Evolutionary conservation across 345 rosid genomes (phyloP).

Genomic region (Euphorbia lathyris): DNA sequence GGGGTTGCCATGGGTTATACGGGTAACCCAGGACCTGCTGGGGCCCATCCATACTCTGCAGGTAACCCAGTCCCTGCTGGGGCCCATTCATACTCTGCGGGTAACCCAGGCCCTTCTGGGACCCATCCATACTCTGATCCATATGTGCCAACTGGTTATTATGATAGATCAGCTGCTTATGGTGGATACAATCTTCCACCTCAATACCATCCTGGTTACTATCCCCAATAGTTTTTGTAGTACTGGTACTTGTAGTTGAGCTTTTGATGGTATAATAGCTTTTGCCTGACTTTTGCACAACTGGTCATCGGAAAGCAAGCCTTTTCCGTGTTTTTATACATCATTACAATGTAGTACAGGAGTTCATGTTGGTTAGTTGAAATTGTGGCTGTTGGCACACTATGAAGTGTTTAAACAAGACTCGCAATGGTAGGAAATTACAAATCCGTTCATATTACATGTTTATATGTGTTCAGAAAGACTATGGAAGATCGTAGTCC

Average conservation of each 20-base stretch:
- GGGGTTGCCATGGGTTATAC: slow-evolving; percentile 32
- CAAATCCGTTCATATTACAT: neutral
- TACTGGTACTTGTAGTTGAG: slow-evolving; percentile 7
- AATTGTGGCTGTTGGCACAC: neutral
- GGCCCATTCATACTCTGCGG: slow-evolving; percentile 20
- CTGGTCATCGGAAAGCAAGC: slow-evolving; percentile 18
- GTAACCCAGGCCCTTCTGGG: slow-evolving; percentile 31
- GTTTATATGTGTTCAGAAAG: neutral
- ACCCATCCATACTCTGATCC: slow-evolving; percentile 31
- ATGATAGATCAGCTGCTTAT: slow-evolving; percentile 41
- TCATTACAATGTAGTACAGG: neutral
- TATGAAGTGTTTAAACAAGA: slow-evolving; percentile 1
- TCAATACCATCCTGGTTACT: slow-evolving; percentile 47
- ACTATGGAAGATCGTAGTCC: neutral
- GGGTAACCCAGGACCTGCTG: slow-evolving; percentile 33
- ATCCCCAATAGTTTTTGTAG: slow-evolving; percentile 37
- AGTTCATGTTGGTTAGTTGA: neutral
- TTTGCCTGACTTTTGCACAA: neutral
- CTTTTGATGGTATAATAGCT: slow-evolving; percentile 10
- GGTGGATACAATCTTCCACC: slow-evolving; percentile 45
- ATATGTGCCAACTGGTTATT: slow-evolving; percentile 33
- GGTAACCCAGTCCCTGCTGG: slow-evolving; percentile 33
- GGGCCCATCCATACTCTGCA: slow-evolving; percentile 29
- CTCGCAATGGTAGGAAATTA: neutral
- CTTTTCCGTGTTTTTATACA: slow-evolving; percentile 5